These are phyloP conservation scores for Geoglossum cookeanum DNA, from an alignment of 2,329 filamentous ascomycete genomes.

Conservation along the genomic window DNA sequence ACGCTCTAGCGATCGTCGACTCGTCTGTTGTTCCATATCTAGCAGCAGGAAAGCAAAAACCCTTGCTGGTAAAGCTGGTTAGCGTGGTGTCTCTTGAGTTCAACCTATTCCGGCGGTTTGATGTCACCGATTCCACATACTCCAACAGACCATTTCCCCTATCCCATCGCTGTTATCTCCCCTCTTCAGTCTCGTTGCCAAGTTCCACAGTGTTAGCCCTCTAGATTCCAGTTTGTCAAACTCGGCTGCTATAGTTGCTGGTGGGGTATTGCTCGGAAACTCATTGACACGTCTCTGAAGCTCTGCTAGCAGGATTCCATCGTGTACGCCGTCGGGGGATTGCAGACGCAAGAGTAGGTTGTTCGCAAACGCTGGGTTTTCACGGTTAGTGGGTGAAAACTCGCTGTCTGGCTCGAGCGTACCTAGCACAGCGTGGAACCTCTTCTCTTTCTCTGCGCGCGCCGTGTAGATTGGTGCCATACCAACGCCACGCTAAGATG, in stretches of 20 bases:
- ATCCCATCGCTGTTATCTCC: slow-evolving; percentile 5
- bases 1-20: slow-evolving; percentile 15
- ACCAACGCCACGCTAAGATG: neutral
- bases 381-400: neutral
- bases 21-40: slow-evolving; percentile 30
- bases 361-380: slow-evolving; percentile 13
- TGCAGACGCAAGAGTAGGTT: slow-evolving; percentile 14
- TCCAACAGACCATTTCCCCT: neutral
- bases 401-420: neutral
- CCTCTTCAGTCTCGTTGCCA: slow-evolving; percentile 9
- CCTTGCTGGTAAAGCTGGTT: slow-evolving; percentile 19
- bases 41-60: slow-evolving; percentile 50
- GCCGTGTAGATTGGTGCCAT: slow-evolving; percentile 3
- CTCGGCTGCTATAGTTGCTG: slow-evolving; percentile 14
- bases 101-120: neutral
- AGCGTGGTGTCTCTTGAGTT: neutral
- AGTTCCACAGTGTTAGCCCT: slow-evolving; percentile 27
- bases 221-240: slow-evolving; percentile 32
- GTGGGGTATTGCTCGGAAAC: slow-evolving; percentile 13
- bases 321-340: slow-evolving; percentile 8
- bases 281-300: slow-evolving; percentile 25
- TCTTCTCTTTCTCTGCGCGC: slow-evolving; percentile 4
- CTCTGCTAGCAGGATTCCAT: slow-evolving; percentile 8
- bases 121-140: neutral
- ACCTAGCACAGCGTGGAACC: slow-evolving; percentile 1